phyloP scores from a whole-genome alignment of 768 basidiomycete species.

The Lanmaoa pseudosensibilis region DNA sequence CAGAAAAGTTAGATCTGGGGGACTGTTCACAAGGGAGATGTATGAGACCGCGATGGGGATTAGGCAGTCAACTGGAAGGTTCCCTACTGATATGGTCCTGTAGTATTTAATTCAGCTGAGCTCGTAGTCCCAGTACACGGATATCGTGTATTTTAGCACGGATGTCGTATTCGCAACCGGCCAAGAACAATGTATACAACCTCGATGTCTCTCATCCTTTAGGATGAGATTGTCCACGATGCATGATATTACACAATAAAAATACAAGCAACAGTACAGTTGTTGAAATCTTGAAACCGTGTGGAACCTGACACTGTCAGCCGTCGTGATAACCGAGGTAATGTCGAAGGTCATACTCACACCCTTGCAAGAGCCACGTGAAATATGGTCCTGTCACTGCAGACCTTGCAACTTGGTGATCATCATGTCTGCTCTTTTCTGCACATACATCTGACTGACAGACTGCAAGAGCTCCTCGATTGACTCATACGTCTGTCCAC shows the following conservation, averaged over 20 bases:
- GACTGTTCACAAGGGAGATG: conserved; percentile 55
- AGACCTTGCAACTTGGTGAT: conserved; percentile 49
- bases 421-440: conserved; percentile 47
- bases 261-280: conserved; percentile 2
- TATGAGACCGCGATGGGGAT: conserved; percentile 52
- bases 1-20: conserved; percentile 45
- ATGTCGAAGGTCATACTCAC: conserved; percentile 9
- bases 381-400: conserved; percentile 17
- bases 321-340: neutral
- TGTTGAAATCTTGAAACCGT: neutral
- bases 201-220: neutral
- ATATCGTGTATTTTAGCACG: neutral
- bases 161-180: neutral
- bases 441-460: conserved; percentile 53
- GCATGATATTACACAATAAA: conserved; percentile 18
- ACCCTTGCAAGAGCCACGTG: neutral
- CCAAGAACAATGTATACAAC: neutral
- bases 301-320: conserved; percentile 4
- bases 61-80: conserved; percentile 27
- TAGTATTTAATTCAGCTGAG: neutral
- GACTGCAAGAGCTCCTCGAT: conserved; percentile 58
- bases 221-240: neutral
- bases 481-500: conserved; percentile 48
- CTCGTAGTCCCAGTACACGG: neutral
- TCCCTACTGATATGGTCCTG: conserved; percentile 6